Percentiles rank a stretch among this genome's conserved stretches.
These are phyloP conservation scores for Yarrowia divulgata DNA, from an alignment of 805 yeast species.

Conservation along the genomic window DNA sequence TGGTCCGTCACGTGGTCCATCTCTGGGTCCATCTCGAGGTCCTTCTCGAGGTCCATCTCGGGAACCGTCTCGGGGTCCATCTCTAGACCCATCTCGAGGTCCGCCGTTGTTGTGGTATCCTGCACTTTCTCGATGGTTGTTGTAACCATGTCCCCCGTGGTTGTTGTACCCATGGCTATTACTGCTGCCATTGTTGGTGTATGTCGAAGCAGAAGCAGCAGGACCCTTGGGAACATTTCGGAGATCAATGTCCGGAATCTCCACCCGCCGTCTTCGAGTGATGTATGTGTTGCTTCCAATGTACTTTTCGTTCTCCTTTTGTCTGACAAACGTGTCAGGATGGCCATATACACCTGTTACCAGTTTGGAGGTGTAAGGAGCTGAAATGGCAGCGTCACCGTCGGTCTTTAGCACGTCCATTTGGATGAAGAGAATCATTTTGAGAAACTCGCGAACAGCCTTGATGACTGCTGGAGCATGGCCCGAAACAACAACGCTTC, in stretches of 20 bases:
- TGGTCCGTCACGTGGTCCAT: slow-evolving; percentile 7
- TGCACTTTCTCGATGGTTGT: slow-evolving; percentile 3
- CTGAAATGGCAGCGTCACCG: slow-evolving; percentile 4
- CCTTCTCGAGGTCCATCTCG: not conserved
- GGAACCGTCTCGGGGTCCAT: not conserved
- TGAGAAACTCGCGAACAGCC: slow-evolving; percentile 22
- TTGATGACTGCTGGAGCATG: slow-evolving; percentile 13
- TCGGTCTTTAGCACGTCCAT: not conserved
- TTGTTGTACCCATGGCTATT: slow-evolving; percentile 38
- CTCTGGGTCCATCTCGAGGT: not conserved
- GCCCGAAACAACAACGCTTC: slow-evolving; percentile 25
- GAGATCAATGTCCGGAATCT: slow-evolving; percentile 13
- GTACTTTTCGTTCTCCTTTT: slow-evolving; percentile 40
- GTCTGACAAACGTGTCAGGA: slow-evolving; percentile 44
- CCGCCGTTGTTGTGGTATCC: slow-evolving; percentile 23
- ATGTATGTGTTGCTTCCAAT: slow-evolving; percentile 40
- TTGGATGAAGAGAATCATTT: slow-evolving; percentile 23
- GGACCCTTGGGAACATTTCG: slow-evolving; percentile 18
- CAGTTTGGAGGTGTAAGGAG: slow-evolving; percentile 40
- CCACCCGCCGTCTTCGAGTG: slow-evolving; percentile 29
- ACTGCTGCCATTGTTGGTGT: slow-evolving; percentile 32
- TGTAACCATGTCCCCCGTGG: not conserved
- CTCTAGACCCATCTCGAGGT: not conserved
- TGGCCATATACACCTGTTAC: slow-evolving; percentile 44
- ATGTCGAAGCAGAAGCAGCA: slow-evolving; percentile 2